Percentiles rank a stretch among this genome's conserved stretches.
Conservation (phyloP, 2,329 filamentous ascomycete species). For the Zymoseptoria passerinii region DNA sequence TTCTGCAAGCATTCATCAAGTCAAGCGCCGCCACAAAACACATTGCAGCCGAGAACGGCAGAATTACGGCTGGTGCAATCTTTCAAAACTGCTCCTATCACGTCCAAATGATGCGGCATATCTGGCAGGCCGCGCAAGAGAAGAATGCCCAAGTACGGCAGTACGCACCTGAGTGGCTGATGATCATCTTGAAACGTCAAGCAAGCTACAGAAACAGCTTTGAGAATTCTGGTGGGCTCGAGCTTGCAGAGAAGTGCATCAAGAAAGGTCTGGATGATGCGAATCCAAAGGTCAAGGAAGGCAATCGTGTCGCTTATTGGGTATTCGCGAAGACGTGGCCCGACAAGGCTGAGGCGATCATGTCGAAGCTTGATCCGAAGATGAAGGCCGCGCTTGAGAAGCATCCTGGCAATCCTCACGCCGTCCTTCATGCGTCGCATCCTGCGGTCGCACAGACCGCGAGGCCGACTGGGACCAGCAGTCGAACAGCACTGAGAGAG, state of each 20-base stretch:
- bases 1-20: constrained; percentile 84
- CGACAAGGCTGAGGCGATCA: constrained; percentile 65
- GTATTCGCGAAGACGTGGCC: constrained; percentile 70
- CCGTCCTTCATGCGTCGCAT: constrained; percentile 35
- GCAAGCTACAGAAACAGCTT: constrained; percentile 69
- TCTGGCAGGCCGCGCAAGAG: constrained; percentile 75
- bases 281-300: constrained; percentile 82
- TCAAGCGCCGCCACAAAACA: constrained; percentile 86
- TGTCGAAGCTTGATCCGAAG: constrained; percentile 68
- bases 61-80: constrained; percentile 70
- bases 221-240: constrained; percentile 75
- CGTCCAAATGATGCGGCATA: constrained; percentile 72
- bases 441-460: constrained; percentile 33
- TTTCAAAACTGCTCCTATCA: constrained; percentile 74
- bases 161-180: constrained; percentile 74
- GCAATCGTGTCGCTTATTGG: constrained; percentile 82
- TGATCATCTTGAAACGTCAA: constrained; percentile 71
- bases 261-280: constrained; percentile 82
- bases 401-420: constrained; percentile 71
- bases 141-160: constrained; percentile 84
- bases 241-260: constrained; percentile 77
- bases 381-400: constrained; percentile 74
- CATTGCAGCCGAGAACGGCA: constrained; percentile 78
- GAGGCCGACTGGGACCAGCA: constrained; percentile 38
- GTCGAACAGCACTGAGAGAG: constrained; percentile 60